Conservation (phyloP, 768 basidiomycete genomes). For the Trametes maxima region DNA sequence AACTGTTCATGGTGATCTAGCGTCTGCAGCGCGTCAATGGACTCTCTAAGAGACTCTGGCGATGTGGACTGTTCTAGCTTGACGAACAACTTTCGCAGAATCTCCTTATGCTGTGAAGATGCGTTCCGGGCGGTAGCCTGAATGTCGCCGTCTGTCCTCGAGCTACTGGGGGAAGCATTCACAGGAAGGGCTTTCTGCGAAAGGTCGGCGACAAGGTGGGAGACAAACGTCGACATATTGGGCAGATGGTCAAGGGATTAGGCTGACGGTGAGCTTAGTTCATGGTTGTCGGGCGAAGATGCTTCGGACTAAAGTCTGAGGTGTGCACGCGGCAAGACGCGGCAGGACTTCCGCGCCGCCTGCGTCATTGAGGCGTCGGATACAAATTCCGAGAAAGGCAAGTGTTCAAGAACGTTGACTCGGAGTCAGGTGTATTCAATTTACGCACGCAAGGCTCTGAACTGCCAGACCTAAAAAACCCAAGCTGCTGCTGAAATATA, state of each 20-base stretch:
- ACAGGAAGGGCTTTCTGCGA: conserved; percentile 33
- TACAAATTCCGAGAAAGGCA: conserved; percentile 1
- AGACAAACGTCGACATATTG: conserved; percentile 41
- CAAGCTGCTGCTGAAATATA: too few relatives aligned
- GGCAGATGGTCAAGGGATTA: not conserved
- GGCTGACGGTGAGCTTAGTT: not conserved
- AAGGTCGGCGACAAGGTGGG: conserved; percentile 39
- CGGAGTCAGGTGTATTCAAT: not conserved
- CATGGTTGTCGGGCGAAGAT: not conserved
- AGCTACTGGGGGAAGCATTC: conserved; percentile 19
- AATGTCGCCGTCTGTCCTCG: not conserved
- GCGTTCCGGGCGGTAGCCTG: not conserved
- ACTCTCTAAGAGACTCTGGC: conserved; percentile 31
- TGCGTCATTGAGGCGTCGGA: conserved; percentile 10
- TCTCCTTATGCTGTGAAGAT: conserved; percentile 32
- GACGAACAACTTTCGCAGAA: conserved; percentile 42
- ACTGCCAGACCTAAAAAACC: not conserved
- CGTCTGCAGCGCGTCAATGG: conserved; percentile 34
- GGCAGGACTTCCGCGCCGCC: not conserved
- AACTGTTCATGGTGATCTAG: conserved; percentile 21
- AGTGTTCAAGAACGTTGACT: not conserved
- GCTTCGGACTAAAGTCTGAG: not conserved
- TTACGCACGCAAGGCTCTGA: not conserved
- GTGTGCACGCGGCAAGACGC: not conserved
- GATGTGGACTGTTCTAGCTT: conserved; percentile 39